Base-by-base conservation (phyloP, 306 rosid genomes). In the Pterocarpus santalinus region DNA sequence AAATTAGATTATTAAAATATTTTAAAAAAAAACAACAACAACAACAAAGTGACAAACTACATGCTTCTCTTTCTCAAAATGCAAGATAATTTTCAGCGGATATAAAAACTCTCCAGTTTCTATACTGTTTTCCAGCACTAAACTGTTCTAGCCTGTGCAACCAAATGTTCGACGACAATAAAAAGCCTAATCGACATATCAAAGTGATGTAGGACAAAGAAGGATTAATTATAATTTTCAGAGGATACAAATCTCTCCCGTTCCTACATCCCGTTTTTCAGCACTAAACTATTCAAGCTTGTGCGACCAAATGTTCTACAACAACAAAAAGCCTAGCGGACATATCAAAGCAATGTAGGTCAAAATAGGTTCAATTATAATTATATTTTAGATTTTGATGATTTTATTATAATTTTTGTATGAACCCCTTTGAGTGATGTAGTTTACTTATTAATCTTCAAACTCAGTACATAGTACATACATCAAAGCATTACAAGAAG, bases 221-320 rank as follows among this genome's bases (percentile, higher is more conserved):
- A 56, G 78, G 41, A 33, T 38, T 38, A 56, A 43, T 43, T 44
- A 2, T 16, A 34, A 55, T 38, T 38, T 38, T 65, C 64, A 46
- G 32, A 44, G 60, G 81, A 46, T 53, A 64, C 41, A 56, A 22
- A 69, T 55, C 46, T 44, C 9, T 38, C 41, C 7, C 5, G 44
- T 62, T 82, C 73, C 57, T 65, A 58, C 58, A 72, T 77, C 55
- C 64, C 15, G 2, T 33, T 83, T 75, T 53, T 53, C 53, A 33
- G 68, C 13, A 30, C 28, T 22, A n/a, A n/a, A n/a, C n/a, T n/a
- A n/a, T n/a, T n/a, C n/a, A n/a, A n/a, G n/a, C n/a, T n/a, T n/a
- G n/a, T n/a, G n/a, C n/a, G n/a, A n/a, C n/a, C n/a, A n/a, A 41
- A 76, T 61, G 33, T 82, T 76, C 77, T 14, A 14, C 62, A 12